Percentiles rank a stretch among this genome's conserved stretches.
These are phyloP conservation scores for Sicyos edulis DNA, from an alignment of 306 rosid genomes.

Conservation along the genomic window DNA sequence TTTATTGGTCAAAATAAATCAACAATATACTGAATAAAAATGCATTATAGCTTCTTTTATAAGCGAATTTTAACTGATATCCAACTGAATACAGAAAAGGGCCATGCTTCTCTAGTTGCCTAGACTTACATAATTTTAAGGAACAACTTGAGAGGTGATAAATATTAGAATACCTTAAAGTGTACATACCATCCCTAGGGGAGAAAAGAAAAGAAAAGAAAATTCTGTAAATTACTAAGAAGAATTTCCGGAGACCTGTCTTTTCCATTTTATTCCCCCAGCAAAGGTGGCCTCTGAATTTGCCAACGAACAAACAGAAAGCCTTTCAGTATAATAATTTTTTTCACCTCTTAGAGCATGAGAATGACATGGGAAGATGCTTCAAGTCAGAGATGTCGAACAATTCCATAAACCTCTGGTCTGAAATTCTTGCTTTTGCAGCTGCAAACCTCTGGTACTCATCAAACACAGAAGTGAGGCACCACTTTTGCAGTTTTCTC, in stretches of 20 bases:
- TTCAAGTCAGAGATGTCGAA: conserved; percentile 74
- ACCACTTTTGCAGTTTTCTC: conserved; percentile 88
- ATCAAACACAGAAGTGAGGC: conserved; percentile 79
- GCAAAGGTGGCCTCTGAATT: background rate
- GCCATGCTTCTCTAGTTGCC: too few species aligned
- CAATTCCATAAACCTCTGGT: conserved; percentile 88
- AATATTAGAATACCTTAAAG: background rate
- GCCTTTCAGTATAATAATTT: conserved; percentile 28
- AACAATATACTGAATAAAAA: too few species aligned
- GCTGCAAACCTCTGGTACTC: conserved; percentile 97
- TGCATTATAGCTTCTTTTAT: too few species aligned
- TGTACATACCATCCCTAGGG: background rate
- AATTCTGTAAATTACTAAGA: conserved; percentile 5
- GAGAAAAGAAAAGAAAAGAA: background rate
- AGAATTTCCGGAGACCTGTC: background rate
- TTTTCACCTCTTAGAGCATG: conserved; percentile 52
- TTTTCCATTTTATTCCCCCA: conserved; percentile 14
- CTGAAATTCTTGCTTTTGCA: conserved; percentile 92
- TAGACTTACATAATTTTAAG: too few species aligned
- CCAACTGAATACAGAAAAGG: too few species aligned
- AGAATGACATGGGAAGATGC: conserved; percentile 60
- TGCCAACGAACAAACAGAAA: conserved; percentile 24
- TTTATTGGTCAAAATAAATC: too few species aligned
- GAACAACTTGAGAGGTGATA: too few species aligned
- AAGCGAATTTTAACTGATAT: too few species aligned